Evolutionary conservation across 176 grass and related monocot genomes (phyloP), one percentile per base, ranked within the genome.

Genomic region (Pharus latifolius): DNA sequence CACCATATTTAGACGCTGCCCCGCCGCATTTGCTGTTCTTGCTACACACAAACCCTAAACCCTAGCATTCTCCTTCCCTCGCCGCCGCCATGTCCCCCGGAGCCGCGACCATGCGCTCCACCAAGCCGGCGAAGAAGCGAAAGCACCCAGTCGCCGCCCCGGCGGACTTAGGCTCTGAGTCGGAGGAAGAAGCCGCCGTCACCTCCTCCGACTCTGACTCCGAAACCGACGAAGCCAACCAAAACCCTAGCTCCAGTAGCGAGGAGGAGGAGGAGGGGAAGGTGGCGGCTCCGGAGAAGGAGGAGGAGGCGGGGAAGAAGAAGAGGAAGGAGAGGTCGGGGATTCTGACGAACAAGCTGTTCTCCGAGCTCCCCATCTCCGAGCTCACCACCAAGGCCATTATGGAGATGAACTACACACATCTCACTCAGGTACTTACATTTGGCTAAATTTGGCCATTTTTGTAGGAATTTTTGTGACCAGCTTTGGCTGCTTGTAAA

Each of bases 321-420:
- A 50, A 69, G 35, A 75, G 67, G 18, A 70, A 76, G 23, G 66
- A 61, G 7, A 59, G 59, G 2, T 67, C 43, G 2, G 79, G 82
- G 15, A 86, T 89, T 41, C 65, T 82, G 29, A 80, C 82, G 13
- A 74, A 72, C 61, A 76, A 84, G 67, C 26, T 65, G 18, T 94
- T 94, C 83, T 89, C 86, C 4, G 74, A 78, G 56, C 86, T 94
- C 52, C 78, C 75, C 66, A 62, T 94, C 22, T 94, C 90, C 12
- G 75, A 86, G 70, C 74, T 23, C 35, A 94, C 90, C 14, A 54
- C 84, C 47, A 86, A 49, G 18, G 79, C 91, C 41, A 73, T 94
- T 67, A 55, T 37, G 16, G 91, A 94, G 76, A 94, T 94, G 91
- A 88, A 82, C 56, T 89, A 80, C 54, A 85, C 76, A 43, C 63